These are phyloP conservation scores for Mucor circinelloides DNA, from an alignment of 371 early-diverging fungal species.

Conservation along the genomic window DNA sequence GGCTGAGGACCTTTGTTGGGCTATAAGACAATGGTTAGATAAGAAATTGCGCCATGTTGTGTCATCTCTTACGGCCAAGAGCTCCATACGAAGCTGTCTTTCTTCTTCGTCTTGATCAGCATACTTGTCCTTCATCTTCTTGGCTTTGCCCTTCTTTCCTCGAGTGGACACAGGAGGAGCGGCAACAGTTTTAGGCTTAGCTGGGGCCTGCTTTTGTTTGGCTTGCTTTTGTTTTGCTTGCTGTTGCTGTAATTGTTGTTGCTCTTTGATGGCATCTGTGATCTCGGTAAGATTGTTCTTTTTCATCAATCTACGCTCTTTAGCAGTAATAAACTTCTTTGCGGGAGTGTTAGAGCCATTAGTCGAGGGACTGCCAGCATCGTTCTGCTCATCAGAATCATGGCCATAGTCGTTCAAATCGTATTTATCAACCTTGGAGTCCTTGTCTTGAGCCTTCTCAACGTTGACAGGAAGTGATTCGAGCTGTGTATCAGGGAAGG, in stretches of 20 bases:
- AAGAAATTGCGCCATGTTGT: background rate
- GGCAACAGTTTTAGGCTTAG: conserved; percentile 1
- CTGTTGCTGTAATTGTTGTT: conserved; percentile 13
- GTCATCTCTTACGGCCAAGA: conserved; percentile 68
- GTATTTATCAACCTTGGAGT: conserved; percentile 60
- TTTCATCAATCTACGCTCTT: conserved; percentile 75
- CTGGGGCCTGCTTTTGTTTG: conserved; percentile 14
- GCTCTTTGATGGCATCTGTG: conserved; percentile 18
- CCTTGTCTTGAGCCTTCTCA: background rate
- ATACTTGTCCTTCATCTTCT: conserved; percentile 92
- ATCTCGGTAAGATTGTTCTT: conserved; percentile 49
- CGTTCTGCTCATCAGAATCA: conserved; percentile 51
- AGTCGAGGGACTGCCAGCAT: background rate
- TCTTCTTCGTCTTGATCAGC: conserved; percentile 96
- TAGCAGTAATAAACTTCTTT: conserved; percentile 70
- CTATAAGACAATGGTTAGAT: conserved; percentile 28
- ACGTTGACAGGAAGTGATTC: conserved; percentile 18
- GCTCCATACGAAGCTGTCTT: conserved; percentile 75
- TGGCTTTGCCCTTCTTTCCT: conserved; percentile 86
- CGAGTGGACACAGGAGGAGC: conserved; percentile 59
- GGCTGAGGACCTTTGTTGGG: conserved; percentile 74
- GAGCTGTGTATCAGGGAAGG: conserved; percentile 67
- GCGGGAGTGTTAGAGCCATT: conserved; percentile 2
- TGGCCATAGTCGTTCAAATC: conserved; percentile 71
- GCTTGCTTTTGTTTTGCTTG: conserved; percentile 11